phyloP scores from a whole-genome alignment of 768 basidiomycete species.

The Auriscalpium microsporum region DNA sequence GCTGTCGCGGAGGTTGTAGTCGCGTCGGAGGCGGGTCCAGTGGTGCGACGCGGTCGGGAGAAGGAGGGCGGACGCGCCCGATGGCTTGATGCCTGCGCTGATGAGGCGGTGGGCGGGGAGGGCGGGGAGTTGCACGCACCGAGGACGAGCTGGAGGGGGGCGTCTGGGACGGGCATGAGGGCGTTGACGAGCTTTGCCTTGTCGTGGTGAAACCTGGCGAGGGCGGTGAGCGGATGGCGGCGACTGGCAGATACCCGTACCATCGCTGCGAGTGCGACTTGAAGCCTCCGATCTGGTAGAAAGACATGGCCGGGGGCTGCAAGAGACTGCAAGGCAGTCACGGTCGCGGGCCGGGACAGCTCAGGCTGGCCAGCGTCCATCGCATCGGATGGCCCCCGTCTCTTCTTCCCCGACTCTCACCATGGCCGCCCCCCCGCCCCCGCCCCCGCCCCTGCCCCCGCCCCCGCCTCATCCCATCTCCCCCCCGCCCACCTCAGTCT shows the following conservation, averaged over 20 bases:
- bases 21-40: background rate
- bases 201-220: slow-evolving; percentile 1
- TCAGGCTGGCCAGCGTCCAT: background rate
- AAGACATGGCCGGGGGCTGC: background rate
- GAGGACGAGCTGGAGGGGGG: slow-evolving; percentile 6
- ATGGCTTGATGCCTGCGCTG: slow-evolving; percentile 7
- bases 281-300: slow-evolving; percentile 15
- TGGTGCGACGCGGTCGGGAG: background rate
- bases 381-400: background rate
- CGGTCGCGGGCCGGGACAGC: background rate
- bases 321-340: background rate
- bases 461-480: slow-evolving; percentile 11
- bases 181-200: slow-evolving; percentile 3
- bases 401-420: background rate
- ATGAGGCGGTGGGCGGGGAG: background rate
- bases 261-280: slow-evolving; percentile 5
- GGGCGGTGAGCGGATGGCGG: background rate
- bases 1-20: background rate
- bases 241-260: background rate
- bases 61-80: slow-evolving; percentile 12
- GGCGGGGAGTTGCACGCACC: slow-evolving; percentile 2
- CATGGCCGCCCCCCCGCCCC: too few relatives aligned
- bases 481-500: slow-evolving; percentile 6
- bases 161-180: background rate
- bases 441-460: slow-evolving; percentile 1